Percentiles rank a stretch among this genome's conserved stretches.
phyloP scores from a whole-genome alignment of 768 basidiomycete genomes.

The Pholiota conissans region DNA sequence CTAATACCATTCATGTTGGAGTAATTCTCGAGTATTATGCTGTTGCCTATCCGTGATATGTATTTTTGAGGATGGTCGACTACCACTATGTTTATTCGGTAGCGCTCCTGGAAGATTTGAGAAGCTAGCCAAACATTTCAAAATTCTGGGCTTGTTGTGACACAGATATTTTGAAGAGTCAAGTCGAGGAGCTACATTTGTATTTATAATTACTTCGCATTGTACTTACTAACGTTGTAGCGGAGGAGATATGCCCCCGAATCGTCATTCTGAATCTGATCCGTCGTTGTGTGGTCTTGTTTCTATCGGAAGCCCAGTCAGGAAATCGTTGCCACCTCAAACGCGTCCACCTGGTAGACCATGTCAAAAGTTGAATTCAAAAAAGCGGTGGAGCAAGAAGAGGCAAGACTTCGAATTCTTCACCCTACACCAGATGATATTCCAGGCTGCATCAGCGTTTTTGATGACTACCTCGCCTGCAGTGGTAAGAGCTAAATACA shows the following conservation, averaged over 20 bases:
- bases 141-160: too few relatives aligned
- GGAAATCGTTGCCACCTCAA: neutral
- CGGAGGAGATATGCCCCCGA: too few relatives aligned
- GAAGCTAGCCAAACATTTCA: too few relatives aligned
- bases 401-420: constrained; percentile 57
- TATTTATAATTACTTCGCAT: too few relatives aligned
- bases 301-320: neutral
- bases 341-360: neutral
- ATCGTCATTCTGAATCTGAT: too few relatives aligned
- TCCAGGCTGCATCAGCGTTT: constrained; percentile 76
- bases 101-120: too few relatives aligned
- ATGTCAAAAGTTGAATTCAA: constrained; percentile 51
- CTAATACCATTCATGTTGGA: neutral
- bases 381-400: constrained; percentile 65
- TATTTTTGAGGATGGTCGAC: too few relatives aligned
- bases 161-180: too few relatives aligned
- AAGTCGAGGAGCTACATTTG: too few relatives aligned
- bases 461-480: constrained; percentile 74
- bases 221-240: too few relatives aligned
- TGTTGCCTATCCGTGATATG: neutral
- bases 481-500: constrained; percentile 44
- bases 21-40: too few relatives aligned
- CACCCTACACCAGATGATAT: constrained; percentile 80
- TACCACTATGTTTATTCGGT: too few relatives aligned
- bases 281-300: constrained; percentile 4